Conservation (phyloP, 1,139 yeast species). For the Fermentozyma sake region DNA sequence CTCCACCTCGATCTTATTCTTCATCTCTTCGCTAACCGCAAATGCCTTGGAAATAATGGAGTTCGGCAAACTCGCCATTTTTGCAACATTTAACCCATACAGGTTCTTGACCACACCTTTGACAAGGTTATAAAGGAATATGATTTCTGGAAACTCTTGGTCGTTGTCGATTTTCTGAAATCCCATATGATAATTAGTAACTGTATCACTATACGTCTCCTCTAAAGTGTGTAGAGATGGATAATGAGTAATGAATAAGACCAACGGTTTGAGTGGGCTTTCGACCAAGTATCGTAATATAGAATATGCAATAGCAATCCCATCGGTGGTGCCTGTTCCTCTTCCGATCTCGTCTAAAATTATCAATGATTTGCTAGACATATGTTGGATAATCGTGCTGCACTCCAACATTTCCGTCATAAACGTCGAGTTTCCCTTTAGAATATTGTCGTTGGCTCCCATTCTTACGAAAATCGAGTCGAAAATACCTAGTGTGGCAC, state of each 20-base stretch:
- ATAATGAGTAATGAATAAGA: constrained; percentile 84
- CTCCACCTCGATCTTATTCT: constrained; percentile 24
- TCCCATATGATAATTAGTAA: constrained; percentile 74
- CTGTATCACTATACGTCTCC: constrained; percentile 29
- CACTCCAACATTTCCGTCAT: constrained; percentile 73
- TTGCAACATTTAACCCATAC: constrained; percentile 78
- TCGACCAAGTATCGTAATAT: constrained; percentile 62
- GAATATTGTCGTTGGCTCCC: constrained; percentile 73
- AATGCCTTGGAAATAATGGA: constrained; percentile 48
- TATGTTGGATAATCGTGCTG: constrained; percentile 45
- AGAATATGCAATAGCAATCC: constrained; percentile 79
- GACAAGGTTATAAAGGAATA: constrained; percentile 60
- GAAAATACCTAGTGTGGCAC: constrained; percentile 53
- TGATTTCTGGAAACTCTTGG: constrained; percentile 37
- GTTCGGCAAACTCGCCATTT: constrained; percentile 57
- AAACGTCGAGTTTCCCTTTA: constrained; percentile 69
- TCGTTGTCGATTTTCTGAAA: constrained; percentile 43
- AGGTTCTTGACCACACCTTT: constrained; percentile 61
- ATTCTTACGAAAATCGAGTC: constrained; percentile 55
- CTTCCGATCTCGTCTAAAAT: constrained; percentile 66
- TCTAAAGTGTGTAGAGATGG: constrained; percentile 64
- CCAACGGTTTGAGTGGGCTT: constrained; percentile 44
- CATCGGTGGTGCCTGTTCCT: constrained; percentile 88
- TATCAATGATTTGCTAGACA: constrained; percentile 50
- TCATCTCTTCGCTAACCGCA: constrained; percentile 39